Evolutionary conservation across 164 flowering plant species (phyloP), one percentile per base, ranked within the genome.

Genomic region (Dillenia suffruticosa): DNA sequence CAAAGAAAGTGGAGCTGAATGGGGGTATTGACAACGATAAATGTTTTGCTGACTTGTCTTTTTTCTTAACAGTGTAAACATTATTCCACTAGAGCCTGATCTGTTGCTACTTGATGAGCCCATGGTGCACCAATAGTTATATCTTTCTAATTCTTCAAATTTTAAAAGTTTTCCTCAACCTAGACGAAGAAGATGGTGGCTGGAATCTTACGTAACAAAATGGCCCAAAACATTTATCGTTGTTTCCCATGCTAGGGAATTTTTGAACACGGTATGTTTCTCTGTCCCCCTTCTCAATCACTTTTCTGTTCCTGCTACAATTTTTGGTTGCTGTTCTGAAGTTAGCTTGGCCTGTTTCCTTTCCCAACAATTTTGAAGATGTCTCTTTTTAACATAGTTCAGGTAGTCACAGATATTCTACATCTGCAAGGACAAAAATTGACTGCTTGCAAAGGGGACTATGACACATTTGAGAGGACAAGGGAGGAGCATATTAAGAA

Each of bases 181-280:
- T 58, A 2, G 19, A n/a, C 13, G 24, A 19, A 45, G 63, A 44
- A 17, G n/a, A 0, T 11, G 13, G 9, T 95, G 99, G 99, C 79
- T 92, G 72, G 99, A 95, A 70, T 51, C 89, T 2, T 95, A 95
- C 78, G 78, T 95, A 53, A 68, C 80, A 63, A 92, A 92, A 70
- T 95, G 99, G 99, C 94, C 94, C 46, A 95, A 95, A 74, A 92
- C 99, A 63, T 82, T 90, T 72, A 87, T 95, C 52, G 97, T 95
- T 72, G 97, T 95, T 70, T 95, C 99, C 64, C 99, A 95, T 79
- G 99, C 97, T 61, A 83, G 99, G 74, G 99, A 95, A 76, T 95
- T 95, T 82, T 71, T 95, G 76, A 95, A 95, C 78, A 83, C 90
- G 76, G 99, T 95, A 81, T 12, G 17, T 2, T 43, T 45, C 22